Evolutionary conservation across 2,329 filamentous ascomycete species (phyloP).

Genomic region (Neofusicoccum kwambonambiense): DNA sequence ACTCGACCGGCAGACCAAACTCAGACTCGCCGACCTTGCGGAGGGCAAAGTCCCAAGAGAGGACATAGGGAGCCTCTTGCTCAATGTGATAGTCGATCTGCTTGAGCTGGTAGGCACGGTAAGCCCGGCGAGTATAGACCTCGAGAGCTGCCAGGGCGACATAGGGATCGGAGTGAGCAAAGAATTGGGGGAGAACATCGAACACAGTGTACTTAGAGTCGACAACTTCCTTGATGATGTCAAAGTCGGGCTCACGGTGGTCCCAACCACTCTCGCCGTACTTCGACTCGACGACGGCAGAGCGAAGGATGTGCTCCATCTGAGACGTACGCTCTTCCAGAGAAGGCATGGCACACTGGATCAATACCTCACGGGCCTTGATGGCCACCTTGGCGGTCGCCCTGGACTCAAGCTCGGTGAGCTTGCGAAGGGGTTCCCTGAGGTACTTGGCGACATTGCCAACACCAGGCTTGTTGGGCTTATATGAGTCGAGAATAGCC

Average conservation of each 20-base stretch:
- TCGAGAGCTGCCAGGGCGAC: slow-evolving; percentile 91
- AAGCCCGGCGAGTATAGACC: slow-evolving; percentile 93
- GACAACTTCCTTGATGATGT: slow-evolving; percentile 94
- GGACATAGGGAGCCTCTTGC: slow-evolving; percentile 70
- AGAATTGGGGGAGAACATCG: slow-evolving; percentile 93
- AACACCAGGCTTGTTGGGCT: slow-evolving; percentile 86
- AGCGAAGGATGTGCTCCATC: slow-evolving; percentile 98
- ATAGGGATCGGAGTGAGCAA: slow-evolving; percentile 90
- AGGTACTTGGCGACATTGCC: slow-evolving; percentile 88
- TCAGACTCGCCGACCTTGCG: slow-evolving; percentile 91
- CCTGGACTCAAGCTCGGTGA: slow-evolving; percentile 86
- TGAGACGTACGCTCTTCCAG: slow-evolving; percentile 91
- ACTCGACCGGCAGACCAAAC: slow-evolving; percentile 77
- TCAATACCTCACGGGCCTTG: slow-evolving; percentile 95
- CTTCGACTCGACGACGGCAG: slow-evolving; percentile 91
- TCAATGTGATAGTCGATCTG: slow-evolving; percentile 83
- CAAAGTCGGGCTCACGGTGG: slow-evolving; percentile 85
- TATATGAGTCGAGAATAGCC: slow-evolving; percentile 90
- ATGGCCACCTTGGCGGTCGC: slow-evolving; percentile 91
- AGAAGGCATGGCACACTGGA: slow-evolving; percentile 93
- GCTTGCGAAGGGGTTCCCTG: slow-evolving; percentile 74
- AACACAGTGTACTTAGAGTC: slow-evolving; percentile 99
- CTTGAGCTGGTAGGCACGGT: slow-evolving; percentile 92
- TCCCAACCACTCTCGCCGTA: slow-evolving; percentile 98
- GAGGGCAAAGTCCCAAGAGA: slow-evolving; percentile 95